Evolutionary conservation across 345 rosid species (phyloP), one percentile per base, ranked within the genome.

Genomic region (Moringa oleifera): DNA sequence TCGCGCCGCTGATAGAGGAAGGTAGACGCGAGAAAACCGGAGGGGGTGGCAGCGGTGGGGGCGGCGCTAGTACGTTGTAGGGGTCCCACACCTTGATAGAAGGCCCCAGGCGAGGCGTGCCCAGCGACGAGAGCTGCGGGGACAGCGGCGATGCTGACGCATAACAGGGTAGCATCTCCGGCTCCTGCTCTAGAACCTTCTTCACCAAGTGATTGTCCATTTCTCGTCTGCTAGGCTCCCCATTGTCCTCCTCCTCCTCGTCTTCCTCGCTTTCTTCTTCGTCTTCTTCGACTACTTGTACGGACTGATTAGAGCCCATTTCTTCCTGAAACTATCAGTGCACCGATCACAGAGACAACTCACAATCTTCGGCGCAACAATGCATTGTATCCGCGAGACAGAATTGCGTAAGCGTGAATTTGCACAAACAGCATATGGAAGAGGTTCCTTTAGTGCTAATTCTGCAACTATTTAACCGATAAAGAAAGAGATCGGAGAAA

Each of bases 61-160:
- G 87, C 0, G 93, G 95, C 10, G 91, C 70, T 21, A 93, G 83
- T 61, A 93, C 98, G 61, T 93, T 90, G 75, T 90, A 93, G 12
- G 98, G 97, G 69, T 93, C 98, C 97, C 95, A 93, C 8, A 93
- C 97, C 66, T 87, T 90, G 74, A 90, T 92, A 0, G 96, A 85
- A 0, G 98, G 96, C 0, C 96, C 96, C 63, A 92, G 74, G 55
- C 96, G 78, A 6, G 96, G 96, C 31, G 98, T 92, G 10, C 96
- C 98, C 47, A 89, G 75, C 25, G 90, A 76, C 22, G 98, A 93
- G 20, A 83, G 78, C 80, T 93, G 98, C 3, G 98, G 97, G 2
- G 96, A 90, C 25, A 93, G 83, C 3, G 98, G 98, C 16, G 98
- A 83, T 16, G 96, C 96, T 16, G 96, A 91, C 24, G 96, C 83